Conservation (phyloP, 1,139 yeast species). For the Taiozyma onychis region DNA sequence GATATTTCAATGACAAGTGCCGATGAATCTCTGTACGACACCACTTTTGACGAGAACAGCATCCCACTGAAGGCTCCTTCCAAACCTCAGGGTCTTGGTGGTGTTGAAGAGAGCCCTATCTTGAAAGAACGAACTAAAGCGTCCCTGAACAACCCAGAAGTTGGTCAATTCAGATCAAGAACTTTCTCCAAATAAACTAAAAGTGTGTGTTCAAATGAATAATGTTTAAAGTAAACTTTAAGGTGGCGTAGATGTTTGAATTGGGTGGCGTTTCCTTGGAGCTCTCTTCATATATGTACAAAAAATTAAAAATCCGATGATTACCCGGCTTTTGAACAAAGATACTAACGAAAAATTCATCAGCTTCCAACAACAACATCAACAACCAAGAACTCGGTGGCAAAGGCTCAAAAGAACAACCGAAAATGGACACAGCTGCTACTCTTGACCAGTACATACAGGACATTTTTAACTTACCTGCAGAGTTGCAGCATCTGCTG, state of each 20-base stretch:
- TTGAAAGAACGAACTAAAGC: not conserved
- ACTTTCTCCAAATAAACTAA: not conserved
- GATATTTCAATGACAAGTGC: not conserved
- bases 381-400: not conserved
- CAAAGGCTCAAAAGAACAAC: not conserved
- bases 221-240: too few relatives aligned
- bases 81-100: not conserved
- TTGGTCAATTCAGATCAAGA: not conserved
- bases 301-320: too few relatives aligned
- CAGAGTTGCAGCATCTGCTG: slow-evolving; percentile 75
- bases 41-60: not conserved
- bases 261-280: not conserved
- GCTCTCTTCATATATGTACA: not conserved
- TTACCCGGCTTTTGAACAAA: slow-evolving; percentile 14
- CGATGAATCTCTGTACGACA: not conserved
- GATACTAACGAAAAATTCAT: not conserved
- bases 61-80: not conserved
- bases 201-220: not conserved
- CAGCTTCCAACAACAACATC: not conserved
- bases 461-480: slow-evolving; percentile 81
- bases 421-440: slow-evolving; percentile 63
- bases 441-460: slow-evolving; percentile 71
- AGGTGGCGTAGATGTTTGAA: too few relatives aligned
- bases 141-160: not conserved
- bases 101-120: not conserved